Conservation (phyloP, 192 early-diverging fungal genomes). For the Coemansia interrupta region DNA sequence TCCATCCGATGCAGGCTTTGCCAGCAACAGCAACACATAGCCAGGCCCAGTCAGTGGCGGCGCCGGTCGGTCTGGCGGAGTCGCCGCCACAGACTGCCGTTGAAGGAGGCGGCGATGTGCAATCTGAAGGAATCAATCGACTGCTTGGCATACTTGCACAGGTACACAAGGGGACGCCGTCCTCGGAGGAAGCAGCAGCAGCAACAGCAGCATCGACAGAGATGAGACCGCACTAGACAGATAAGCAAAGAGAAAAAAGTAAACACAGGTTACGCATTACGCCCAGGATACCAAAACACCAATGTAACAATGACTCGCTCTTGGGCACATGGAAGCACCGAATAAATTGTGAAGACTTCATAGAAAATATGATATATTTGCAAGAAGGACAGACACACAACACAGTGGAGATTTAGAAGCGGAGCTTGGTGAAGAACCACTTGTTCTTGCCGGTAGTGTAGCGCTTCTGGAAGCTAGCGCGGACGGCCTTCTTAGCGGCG, state of each 20-base stretch:
- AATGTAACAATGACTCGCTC: too few relatives aligned
- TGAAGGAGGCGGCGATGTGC: neutral
- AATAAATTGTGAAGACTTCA: neutral
- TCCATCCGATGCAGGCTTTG: too few relatives aligned
- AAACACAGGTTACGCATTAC: neutral
- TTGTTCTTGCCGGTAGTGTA: slow-evolving; percentile 99
- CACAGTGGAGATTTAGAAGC: slow-evolving; percentile 63
- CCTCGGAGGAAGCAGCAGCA: neutral
- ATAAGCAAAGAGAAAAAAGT: neutral
- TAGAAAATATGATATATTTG: slow-evolving; percentile 13
- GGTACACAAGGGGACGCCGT: slow-evolving; percentile 14
- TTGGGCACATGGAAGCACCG: too few relatives aligned
- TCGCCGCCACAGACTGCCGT: too few relatives aligned
- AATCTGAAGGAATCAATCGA: slow-evolving; percentile 28
- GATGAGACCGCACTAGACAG: neutral
- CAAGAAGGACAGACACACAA: slow-evolving; percentile 5
- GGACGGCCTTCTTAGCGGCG: slow-evolving; percentile 89
- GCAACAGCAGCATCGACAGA: neutral
- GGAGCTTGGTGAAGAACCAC: slow-evolving; percentile 99
- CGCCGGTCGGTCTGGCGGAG: too few relatives aligned
- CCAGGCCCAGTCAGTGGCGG: too few relatives aligned
- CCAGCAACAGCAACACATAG: too few relatives aligned
- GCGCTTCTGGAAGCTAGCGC: slow-evolving; percentile 94
- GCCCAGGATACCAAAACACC: too few relatives aligned
- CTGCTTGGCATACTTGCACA: slow-evolving; percentile 36